phyloP scores from a whole-genome alignment of 2,329 filamentous ascomycete genomes.

The Botryotinia convoluta region DNA sequence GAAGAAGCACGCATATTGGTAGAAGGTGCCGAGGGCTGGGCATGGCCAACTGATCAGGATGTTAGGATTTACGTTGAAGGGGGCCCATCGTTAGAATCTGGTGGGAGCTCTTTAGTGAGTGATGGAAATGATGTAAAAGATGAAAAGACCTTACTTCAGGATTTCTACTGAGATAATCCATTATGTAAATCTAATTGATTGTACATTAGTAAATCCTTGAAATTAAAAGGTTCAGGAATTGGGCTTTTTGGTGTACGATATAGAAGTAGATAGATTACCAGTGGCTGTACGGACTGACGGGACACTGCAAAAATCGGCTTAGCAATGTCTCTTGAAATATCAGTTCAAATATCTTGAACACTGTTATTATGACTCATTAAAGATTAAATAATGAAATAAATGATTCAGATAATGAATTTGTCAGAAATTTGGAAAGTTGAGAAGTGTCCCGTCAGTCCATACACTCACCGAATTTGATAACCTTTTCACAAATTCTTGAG shows the following conservation, averaged over 20 bases:
- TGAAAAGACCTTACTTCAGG: not conserved
- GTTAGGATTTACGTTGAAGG: constrained; percentile 12
- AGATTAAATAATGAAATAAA: not conserved
- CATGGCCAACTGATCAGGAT: constrained; percentile 34
- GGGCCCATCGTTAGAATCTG: not conserved
- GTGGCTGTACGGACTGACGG: not conserved
- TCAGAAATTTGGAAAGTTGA: not conserved
- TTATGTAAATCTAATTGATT: not conserved
- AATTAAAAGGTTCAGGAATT: not conserved
- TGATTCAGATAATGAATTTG: not conserved
- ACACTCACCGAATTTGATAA: not conserved
- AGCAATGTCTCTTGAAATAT: not conserved
- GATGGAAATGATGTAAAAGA: no score
- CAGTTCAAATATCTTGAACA: not conserved
- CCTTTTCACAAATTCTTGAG: not conserved
- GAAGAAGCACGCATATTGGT: constrained; percentile 28
- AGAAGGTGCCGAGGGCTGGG: constrained; percentile 29
- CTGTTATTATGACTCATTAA: not conserved
- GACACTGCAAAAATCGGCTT: not conserved
- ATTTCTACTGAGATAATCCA: not conserved
- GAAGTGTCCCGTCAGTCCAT: not conserved
- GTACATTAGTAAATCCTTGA: not conserved
- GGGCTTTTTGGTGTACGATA: not conserved
- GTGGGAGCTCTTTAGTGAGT: not conserved
- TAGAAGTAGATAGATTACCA: not conserved